Evolutionary conservation across 352 stramenopile genomes (phyloP), one percentile per base, ranked within the genome.

Genomic region (Poterioochromonas sp.): DNA sequence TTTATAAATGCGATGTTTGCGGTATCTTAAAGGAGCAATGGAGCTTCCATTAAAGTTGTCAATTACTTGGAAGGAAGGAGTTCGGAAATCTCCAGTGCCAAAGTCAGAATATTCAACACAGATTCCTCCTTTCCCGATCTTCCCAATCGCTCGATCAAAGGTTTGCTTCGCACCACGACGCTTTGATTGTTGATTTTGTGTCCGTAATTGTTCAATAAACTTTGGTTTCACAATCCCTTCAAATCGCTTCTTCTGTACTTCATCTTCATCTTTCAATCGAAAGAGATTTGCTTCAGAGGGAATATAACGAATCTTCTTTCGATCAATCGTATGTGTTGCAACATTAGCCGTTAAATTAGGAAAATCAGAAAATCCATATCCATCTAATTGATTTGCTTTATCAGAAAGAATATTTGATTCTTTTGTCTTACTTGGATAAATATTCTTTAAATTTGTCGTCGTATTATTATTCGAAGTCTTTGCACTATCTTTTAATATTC

Each of bases 51-150:
- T 71, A 29, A 44, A 71, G 32, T 71, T 71, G 26, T 71, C 62
- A 44, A 71, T 29, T 22, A 71, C 26, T 44, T 43, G 11, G 26
- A 71, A 71, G 62, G 62, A 71, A 22, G 62, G 62, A 22, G 62
- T 71, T 22, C 62, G 62, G 26, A 71, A 71, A 47, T 71, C 62
- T 22, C 62, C 62, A 71, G 62, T 71, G 15, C 62, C 62, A 44
- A 43, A n/a, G 32, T 71, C 62, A 41, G 62, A 12, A 71, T 47
- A 71, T 44, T 71, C 62, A 29, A 71, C n/a, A 71, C 62, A 71
- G 8, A 71, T 41, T 44, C 18, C 15, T 47, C 62, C 62, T 44
- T 47, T 71, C 8, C 62, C 62, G 18, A 71, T 12, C 15, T 40
- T 71, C 1, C 62, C 62, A 71, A 44, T 40, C 8, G n/a, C 41